These are phyloP conservation scores for Salix viminalis DNA, from an alignment of 345 rosid genomes.

Conservation along the genomic window DNA sequence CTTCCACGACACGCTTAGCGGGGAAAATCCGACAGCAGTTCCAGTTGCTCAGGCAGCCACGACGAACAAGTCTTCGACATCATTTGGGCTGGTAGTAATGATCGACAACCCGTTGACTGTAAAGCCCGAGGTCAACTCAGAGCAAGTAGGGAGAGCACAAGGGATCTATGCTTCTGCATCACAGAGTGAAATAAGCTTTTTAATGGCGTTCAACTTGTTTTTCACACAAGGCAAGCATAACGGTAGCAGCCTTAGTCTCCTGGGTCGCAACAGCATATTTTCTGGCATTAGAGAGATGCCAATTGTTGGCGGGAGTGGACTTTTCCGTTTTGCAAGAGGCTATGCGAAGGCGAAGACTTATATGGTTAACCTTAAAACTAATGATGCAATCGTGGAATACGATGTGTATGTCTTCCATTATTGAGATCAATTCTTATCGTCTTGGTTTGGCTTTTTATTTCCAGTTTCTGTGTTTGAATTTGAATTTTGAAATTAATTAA, in stretches of 20 bases:
- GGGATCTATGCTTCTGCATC: slow-evolving; percentile 25
- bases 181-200: slow-evolving; percentile 8
- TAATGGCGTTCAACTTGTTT: slow-evolving; percentile 22
- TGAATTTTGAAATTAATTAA: too few species aligned
- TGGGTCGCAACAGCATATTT: slow-evolving; percentile 18
- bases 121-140: slow-evolving; percentile 9
- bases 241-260: slow-evolving; percentile 22
- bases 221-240: slow-evolving; percentile 19
- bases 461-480: background rate
- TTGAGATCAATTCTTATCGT: background rate
- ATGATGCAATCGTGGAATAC: slow-evolving; percentile 29
- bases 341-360: slow-evolving; percentile 31
- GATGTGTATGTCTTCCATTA: slow-evolving; percentile 35
- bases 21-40: background rate
- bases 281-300: slow-evolving; percentile 24
- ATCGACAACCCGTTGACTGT: slow-evolving; percentile 23
- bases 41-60: background rate
- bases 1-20: slow-evolving; percentile 4
- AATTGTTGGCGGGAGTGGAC: slow-evolving; percentile 27
- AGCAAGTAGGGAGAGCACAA: slow-evolving; percentile 22
- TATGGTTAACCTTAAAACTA: background rate
- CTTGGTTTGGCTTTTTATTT: background rate
- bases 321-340: slow-evolving; percentile 28
- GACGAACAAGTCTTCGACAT: background rate
- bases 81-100: slow-evolving; percentile 16